Base-by-base conservation (phyloP, 2,329 filamentous ascomycete genomes). In the Diaporthe velutina region DNA sequence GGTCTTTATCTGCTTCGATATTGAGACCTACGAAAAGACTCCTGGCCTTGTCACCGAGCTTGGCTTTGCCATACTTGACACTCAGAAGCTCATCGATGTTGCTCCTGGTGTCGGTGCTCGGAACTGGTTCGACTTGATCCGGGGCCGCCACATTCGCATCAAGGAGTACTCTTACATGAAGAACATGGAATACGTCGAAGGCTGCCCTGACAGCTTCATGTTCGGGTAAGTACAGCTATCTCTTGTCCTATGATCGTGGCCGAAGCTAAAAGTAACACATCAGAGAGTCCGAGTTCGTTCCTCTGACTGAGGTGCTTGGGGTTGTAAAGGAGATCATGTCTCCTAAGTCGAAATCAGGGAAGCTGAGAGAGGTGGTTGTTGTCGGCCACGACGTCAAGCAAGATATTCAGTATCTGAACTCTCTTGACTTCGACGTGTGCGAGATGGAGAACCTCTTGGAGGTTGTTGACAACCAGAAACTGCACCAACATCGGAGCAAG, bases 51-150 rank as follows among this genome's bases (percentile, higher is more conserved):
- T 98, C 74, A 98, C 96, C 0, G 97, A 99, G 82, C 88, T 99
- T 52, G 97, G 97, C 0, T 87, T 99, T 54, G 93, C 95, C 1
- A 92, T 93, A 3, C 86, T 98, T 0, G 95, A 98, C 81, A 95
- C 93, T 0, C 78, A 83, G 6, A 83, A 89, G 50, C 80, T 95
- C 30, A 79, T 83, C 1, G 84, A 82, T 10, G 76, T 91, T 0
- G 79, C 90, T 0, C 93, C 94, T 3, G 94, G 94, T 0, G 79
- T 85, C 3, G 83, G 86, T 35, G 94, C 92, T 4, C 79, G 85
- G 54, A 87, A 91, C 50, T 98, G 96, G 95, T 89, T 90, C 77
- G 79, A 85, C 0, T 83, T 88, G 68, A 93, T 98, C 77, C 86
- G 90, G 40, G 90, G 90, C 17, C 90, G 93, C 35, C 97, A 99